Conservation (phyloP, 2,329 filamentous ascomycete genomes). For the Phoma herbarum region DNA sequence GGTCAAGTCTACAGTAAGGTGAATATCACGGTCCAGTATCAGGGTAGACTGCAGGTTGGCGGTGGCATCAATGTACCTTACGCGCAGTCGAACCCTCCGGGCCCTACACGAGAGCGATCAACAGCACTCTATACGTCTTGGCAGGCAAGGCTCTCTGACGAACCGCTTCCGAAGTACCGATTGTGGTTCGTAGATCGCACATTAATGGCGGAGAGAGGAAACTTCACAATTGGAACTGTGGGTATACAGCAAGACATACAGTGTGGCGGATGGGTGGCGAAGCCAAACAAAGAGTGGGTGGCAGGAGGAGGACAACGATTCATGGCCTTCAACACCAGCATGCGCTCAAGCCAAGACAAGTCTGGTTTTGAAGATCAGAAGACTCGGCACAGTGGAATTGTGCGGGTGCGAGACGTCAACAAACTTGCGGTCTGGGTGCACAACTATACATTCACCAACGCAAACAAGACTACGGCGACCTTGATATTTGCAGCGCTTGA, state of each 20-base stretch:
- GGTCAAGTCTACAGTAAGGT: conserved; percentile 1
- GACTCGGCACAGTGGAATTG: no score
- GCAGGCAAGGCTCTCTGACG: neutral
- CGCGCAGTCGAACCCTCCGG: neutral
- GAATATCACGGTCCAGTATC: neutral
- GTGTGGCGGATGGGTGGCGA: neutral
- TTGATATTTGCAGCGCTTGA: neutral
- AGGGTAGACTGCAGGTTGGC: neutral
- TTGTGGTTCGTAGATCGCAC: conserved; percentile 3
- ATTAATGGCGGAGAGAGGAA: neutral
- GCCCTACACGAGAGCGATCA: neutral
- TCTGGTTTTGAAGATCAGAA: no score
- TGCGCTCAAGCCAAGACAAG: no score
- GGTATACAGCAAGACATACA: conserved; percentile 2
- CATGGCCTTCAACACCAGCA: no score
- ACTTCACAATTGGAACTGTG: neutral
- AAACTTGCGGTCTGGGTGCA: conserved; percentile 1
- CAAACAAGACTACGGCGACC: neutral
- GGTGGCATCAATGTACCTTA: conserved; percentile 5
- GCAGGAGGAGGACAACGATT: no score
- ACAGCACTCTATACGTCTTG: neutral
- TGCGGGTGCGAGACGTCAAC: no score
- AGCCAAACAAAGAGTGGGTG: no score
- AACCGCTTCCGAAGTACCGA: conserved; percentile 3
- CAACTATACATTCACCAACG: neutral